Conservation (phyloP, 129 eudicot species). For the Dittrichia graveolens region DNA sequence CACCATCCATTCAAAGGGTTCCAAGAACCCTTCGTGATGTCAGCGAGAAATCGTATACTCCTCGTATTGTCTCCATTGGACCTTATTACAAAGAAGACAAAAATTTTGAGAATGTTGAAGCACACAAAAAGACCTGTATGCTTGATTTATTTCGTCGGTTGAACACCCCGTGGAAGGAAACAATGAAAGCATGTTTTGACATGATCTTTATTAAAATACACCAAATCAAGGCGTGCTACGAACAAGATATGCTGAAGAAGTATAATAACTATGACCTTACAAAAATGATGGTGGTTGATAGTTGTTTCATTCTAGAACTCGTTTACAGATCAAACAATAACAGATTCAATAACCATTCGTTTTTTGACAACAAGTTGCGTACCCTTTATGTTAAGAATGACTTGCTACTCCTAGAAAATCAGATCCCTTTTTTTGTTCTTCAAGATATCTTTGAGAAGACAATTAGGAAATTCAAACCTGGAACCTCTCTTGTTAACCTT, state of each 20-base stretch:
- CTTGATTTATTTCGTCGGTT: background rate
- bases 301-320: too few species aligned
- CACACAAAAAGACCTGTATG: background rate
- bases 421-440: too few species aligned
- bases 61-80: constrained; percentile 23
- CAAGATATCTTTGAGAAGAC: too few species aligned
- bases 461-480: too few species aligned
- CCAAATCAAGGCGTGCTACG: background rate
- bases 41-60: constrained; percentile 6
- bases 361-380: too few species aligned
- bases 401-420: too few species aligned
- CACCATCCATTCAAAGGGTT: constrained; percentile 20
- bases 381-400: too few species aligned
- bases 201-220: background rate
- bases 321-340: too few species aligned
- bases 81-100: background rate
- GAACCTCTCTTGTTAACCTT: too few species aligned
- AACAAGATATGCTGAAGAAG: too few species aligned
- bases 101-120: background rate
- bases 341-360: too few species aligned
- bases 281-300: too few species aligned
- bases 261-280: background rate
- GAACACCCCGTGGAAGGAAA: background rate
- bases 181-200: constrained; percentile 8
- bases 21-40: constrained; percentile 2